phyloP scores from a whole-genome alignment of 805 yeast genomes.

The Hermanozyma aechmeae region DNA sequence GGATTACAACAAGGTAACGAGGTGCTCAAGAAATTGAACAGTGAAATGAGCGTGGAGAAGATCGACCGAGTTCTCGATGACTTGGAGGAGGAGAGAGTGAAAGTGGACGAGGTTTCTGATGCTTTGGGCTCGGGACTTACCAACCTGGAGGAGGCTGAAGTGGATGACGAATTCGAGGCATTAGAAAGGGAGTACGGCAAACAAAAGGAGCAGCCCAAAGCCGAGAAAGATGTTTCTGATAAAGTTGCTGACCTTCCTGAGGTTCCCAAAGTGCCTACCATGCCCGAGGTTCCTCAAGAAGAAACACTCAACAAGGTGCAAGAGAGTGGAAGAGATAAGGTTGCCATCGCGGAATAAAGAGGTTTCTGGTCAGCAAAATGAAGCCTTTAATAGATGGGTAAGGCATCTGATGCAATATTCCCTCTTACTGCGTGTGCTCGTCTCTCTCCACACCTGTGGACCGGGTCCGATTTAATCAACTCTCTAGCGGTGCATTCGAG shows the following conservation, averaged over 20 bases:
- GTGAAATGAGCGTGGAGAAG: slow-evolving; percentile 66
- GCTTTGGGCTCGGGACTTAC: slow-evolving; percentile 36
- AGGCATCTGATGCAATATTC: too few relatives aligned
- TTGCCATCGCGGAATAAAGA: too few relatives aligned
- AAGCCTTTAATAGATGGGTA: too few relatives aligned
- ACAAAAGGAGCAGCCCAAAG: slow-evolving; percentile 3
- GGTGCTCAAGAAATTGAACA: slow-evolving; percentile 66
- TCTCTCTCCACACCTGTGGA: too few relatives aligned
- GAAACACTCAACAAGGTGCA: too few relatives aligned
- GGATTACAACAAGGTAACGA: slow-evolving; percentile 78
- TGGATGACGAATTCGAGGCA: slow-evolving; percentile 52
- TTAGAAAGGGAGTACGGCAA: slow-evolving; percentile 35
- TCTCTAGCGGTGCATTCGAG: too few relatives aligned
- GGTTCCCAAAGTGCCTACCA: neutral
- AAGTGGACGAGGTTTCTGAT: slow-evolving; percentile 66
- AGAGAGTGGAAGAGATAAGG: too few relatives aligned
- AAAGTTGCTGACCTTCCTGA: neutral
- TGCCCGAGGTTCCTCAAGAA: neutral
- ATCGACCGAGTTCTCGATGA: slow-evolving; percentile 83
- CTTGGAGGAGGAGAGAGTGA: slow-evolving; percentile 67
- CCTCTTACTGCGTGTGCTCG: too few relatives aligned
- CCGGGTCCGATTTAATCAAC: too few relatives aligned
- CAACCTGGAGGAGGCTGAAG: slow-evolving; percentile 46
- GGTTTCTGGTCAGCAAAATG: too few relatives aligned
- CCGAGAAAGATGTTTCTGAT: neutral